Evolutionary conservation across 2,329 filamentous ascomycete species (phyloP), one percentile per base, ranked within the genome.

Genomic region (Clonostachys solani): DNA sequence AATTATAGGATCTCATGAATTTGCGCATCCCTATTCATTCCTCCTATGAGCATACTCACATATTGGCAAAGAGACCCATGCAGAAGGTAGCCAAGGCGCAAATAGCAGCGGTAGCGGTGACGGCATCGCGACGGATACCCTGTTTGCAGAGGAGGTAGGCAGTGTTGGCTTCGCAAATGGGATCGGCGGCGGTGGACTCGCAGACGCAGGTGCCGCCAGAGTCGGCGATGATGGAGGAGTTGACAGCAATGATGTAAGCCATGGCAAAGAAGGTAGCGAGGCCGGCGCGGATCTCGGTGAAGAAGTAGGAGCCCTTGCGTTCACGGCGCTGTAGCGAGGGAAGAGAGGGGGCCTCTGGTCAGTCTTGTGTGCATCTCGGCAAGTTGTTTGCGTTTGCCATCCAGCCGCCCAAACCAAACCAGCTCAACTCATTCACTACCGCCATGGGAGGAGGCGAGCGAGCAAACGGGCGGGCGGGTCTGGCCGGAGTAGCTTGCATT

Each of bases 21-120:
- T 29, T 29, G 23, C 23, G 23, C 23, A 29, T 10, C 23, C 8
- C 23, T 29, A 8, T 10, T 29, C 23, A 29, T 29, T 29, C 23
- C 23, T 29, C 16, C 33, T 9, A 10, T 16, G 19, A 16, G 2
- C 7, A 15, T 10, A 68, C 74, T 55, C 58, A 77, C 74, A 92
- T 73, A 55, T 95, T 95, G 52, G 90, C 85, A 53, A 92, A 82
- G 2, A 92, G 65, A 17, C 90, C 90, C 86, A 95, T 91, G 65
- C 76, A 84, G 65, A 95, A 91, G n/a, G 83, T 86, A 4, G 86
- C 81, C 42, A 95, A 68, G 23, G 88, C 86, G 13, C 88, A 78
- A 54, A 94, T 92, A 47, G 89, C 89, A 41, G 90, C 89, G 5
- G 90, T 95, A 12, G 86, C 89, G 7, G 90, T 95, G 47, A 95